Evolutionary conservation across 257 asterid species (phyloP).

Genomic region (Penstemon newberryi): DNA sequence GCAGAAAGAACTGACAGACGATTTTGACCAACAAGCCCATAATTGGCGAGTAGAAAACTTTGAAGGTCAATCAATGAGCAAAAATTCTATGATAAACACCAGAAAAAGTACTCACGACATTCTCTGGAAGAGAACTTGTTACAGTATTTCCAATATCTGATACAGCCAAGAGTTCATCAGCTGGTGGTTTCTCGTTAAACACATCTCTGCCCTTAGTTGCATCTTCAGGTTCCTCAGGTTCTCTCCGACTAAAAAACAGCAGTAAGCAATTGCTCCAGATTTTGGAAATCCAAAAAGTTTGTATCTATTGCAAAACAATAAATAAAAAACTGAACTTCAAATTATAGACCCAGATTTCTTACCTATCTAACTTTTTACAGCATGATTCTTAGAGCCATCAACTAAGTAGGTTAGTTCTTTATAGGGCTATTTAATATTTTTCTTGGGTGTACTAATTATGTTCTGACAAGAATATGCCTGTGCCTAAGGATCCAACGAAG

Average conservation of each 20-base stretch:
- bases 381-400: neutral
- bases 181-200: slow-evolving; percentile 93
- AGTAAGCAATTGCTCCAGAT: slow-evolving; percentile 25
- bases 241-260: slow-evolving; percentile 68
- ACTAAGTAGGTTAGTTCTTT: neutral
- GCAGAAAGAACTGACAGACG: slow-evolving; percentile 6
- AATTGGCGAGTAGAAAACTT: neutral
- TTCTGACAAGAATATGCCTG: neutral
- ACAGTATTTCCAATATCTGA: slow-evolving; percentile 88
- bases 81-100: slow-evolving; percentile 6
- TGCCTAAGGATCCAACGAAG: slow-evolving; percentile 11
- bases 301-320: slow-evolving; percentile 6
- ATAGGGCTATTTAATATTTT: neutral
- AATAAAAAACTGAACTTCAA: neutral
- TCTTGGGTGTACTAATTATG: neutral
- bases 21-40: neutral
- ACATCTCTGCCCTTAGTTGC: slow-evolving; percentile 97
- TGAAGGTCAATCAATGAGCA: slow-evolving; percentile 12
- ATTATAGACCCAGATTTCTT: slow-evolving; percentile 9
- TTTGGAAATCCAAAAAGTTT: neutral
- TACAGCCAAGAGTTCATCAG: slow-evolving; percentile 92
- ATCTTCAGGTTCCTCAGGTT: slow-evolving; percentile 99
- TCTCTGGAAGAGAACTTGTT: slow-evolving; percentile 91
- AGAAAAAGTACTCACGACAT: slow-evolving; percentile 61
- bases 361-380: neutral